A percentile compares a stretch with the other conserved stretches of the same genome.
Conservation (phyloP, 2,329 filamentous ascomycete genomes). For the Trichothecium sympodiale region DNA sequence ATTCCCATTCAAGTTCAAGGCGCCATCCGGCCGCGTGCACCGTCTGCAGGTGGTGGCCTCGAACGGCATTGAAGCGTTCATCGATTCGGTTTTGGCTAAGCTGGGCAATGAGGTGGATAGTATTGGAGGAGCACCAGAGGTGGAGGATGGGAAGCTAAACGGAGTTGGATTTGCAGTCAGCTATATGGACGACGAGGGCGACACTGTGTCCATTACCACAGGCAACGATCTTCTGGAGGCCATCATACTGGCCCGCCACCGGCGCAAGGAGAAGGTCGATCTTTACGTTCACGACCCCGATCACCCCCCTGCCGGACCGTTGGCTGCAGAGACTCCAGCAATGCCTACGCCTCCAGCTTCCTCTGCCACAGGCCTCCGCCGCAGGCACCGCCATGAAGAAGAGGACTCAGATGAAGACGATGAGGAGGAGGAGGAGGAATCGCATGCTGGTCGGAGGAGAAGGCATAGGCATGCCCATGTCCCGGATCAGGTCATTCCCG, state of each 20-base stretch:
- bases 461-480: slow-evolving; percentile 27
- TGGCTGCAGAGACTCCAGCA: slow-evolving; percentile 22
- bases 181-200: slow-evolving; percentile 94
- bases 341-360: slow-evolving; percentile 37
- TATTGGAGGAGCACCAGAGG: slow-evolving; percentile 69
- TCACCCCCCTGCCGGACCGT: slow-evolving; percentile 45
- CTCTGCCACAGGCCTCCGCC: slow-evolving; percentile 33
- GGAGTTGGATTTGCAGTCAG: slow-evolving; percentile 79
- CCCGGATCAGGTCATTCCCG: slow-evolving; percentile 72
- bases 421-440: slow-evolving; percentile 41
- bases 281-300: slow-evolving; percentile 92
- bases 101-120: slow-evolving; percentile 72
- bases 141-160: slow-evolving; percentile 69
- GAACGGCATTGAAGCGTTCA: slow-evolving; percentile 69
- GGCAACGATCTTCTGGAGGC: slow-evolving; percentile 89
- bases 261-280: slow-evolving; percentile 83
- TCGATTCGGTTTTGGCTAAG: slow-evolving; percentile 69
- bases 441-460: slow-evolving; percentile 33
- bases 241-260: slow-evolving; percentile 68
- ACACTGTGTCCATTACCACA: slow-evolving; percentile 92
- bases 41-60: slow-evolving; percentile 75
- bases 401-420: slow-evolving; percentile 49
- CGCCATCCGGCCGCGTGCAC: slow-evolving; percentile 87
- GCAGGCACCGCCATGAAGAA: slow-evolving; percentile 34
- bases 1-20: slow-evolving; percentile 99